Conservation (phyloP, 1,284 basidiomycete genomes). For the Marasmius oreades region DNA sequence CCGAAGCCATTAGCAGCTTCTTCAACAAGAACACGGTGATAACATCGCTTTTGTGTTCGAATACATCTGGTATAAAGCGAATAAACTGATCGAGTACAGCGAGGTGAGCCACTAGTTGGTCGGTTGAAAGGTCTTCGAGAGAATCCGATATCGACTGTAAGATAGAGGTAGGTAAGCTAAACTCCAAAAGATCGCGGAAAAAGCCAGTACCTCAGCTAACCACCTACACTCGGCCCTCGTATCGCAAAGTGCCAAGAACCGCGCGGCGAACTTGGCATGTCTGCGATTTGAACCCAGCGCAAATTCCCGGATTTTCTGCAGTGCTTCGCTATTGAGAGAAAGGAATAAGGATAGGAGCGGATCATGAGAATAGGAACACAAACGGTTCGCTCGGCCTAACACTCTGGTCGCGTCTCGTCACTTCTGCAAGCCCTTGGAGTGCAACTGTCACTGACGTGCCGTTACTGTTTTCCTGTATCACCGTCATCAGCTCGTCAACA, state of each 20-base stretch:
- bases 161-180: conserved; percentile 6
- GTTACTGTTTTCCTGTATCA: conserved; percentile 37
- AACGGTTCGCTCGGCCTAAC: conserved; percentile 66
- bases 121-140: conserved; percentile 46
- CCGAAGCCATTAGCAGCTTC: conserved; percentile 62
- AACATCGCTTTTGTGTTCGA: conserved; percentile 74
- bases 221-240: conserved; percentile 50
- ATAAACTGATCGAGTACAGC: conserved; percentile 77
- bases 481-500: conserved; percentile 4
- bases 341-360: conserved; percentile 4
- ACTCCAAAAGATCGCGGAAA: not conserved
- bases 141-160: conserved; percentile 45
- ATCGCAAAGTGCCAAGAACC: conserved; percentile 65
- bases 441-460: conserved; percentile 60
- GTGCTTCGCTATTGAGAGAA: conserved; percentile 45
- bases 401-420: conserved; percentile 57
- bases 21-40: conserved; percentile 74
- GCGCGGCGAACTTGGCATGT: conserved; percentile 87
- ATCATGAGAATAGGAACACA: conserved; percentile 25
- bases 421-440: conserved; percentile 72
- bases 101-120: conserved; percentile 63
- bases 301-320: conserved; percentile 64
- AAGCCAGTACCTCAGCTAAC: conserved; percentile 60
- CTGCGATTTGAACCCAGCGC: conserved; percentile 59
- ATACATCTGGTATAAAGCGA: conserved; percentile 63